Evolutionary conservation across 768 basidiomycete species (phyloP), one percentile per base, ranked within the genome.

Genomic region (Sutorius australiensis): DNA sequence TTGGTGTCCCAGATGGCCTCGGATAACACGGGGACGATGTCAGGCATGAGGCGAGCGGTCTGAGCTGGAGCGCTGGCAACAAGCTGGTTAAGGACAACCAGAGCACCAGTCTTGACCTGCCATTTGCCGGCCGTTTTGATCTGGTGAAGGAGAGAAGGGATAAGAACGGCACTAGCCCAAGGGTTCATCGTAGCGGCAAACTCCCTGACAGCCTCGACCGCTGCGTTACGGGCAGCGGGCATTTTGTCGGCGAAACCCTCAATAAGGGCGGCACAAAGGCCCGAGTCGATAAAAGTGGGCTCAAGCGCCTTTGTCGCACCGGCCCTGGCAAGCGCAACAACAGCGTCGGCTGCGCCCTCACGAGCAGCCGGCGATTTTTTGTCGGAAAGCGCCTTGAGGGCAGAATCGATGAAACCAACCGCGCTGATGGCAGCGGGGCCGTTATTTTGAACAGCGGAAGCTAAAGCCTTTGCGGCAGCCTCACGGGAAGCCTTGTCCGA

Each of bases 1-100:
- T 98, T 98, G 73, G 93, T 95, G 74, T 97, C 95, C 95, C 95
- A 98, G 64, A 98, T 95, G 54, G 89, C 92, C 67, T 93, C 95
- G 33, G 95, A 73, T 65, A 98, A 91, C 64, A 98, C 79, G 56
- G 95, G 94, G 59, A 98, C 87, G 57, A 98, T 91, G 43, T 95
- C 92, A 55, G 92, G 93, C 78, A 93, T 95, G 67, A 93, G 88
- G 62, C 84, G 86, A 54, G 89, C 87, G 49, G 81, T 89, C 76
- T 95, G 95, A 54, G 73, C 66, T 43, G 93, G 90, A 28, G 92
- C 89, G 64, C 84, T 84, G 59, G 73, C 76, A 61, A 97, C 88
- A 66, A 98, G 83, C 77, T 91, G 89, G 75, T 97, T 85, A 66
- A 97, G 80, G 61, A 87, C 74, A 59, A 80, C 73, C 56, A 98